Evolutionary conservation across 2,329 filamentous ascomycete species (phyloP).

Genomic region (Pseudogymnoascus sp.): DNA sequence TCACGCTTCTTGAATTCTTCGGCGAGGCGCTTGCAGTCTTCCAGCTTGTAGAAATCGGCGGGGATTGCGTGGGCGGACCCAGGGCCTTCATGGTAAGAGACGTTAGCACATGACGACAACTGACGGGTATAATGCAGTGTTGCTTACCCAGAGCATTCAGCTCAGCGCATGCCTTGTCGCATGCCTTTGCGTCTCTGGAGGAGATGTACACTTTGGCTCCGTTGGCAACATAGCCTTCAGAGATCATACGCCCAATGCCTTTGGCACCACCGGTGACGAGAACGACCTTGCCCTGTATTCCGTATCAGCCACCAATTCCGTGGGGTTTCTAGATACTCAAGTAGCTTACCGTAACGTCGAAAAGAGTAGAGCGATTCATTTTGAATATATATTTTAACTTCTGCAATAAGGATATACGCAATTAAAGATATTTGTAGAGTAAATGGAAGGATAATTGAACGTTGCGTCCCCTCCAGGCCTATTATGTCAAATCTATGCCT

Average conservation of each 20-base stretch:
- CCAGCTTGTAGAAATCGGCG: slow-evolving; percentile 57
- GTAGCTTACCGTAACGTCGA: slow-evolving; percentile 49
- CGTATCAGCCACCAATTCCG: slow-evolving; percentile 6
- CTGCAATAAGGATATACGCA: not conserved
- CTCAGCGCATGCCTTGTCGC: slow-evolving; percentile 51
- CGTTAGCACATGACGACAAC: not conserved
- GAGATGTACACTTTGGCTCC: slow-evolving; percentile 65
- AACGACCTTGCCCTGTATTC: slow-evolving; percentile 44
- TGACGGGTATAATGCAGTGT: not conserved
- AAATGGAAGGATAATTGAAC: not conserved
- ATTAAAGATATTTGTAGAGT: not conserved
- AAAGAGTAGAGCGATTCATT: slow-evolving; percentile 51
- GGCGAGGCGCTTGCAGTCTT: slow-evolving; percentile 50
- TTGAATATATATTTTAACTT: slow-evolving; percentile 13
- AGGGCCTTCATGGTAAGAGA: slow-evolving; percentile 25
- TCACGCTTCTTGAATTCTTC: slow-evolving; percentile 48
- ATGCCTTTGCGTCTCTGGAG: slow-evolving; percentile 54
- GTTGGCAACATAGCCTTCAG: slow-evolving; percentile 57
- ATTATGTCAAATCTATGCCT: slow-evolving; percentile 3
- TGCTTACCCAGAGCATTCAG: slow-evolving; percentile 44
- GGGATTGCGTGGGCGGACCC: slow-evolving; percentile 53
- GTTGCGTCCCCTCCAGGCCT: not conserved
- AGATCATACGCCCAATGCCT: slow-evolving; percentile 62
- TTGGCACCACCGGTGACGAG: slow-evolving; percentile 53
- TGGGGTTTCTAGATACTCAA: not conserved